phyloP scores from a whole-genome alignment of 108 stramenopile species.

The Nitzschia palea region DNA sequence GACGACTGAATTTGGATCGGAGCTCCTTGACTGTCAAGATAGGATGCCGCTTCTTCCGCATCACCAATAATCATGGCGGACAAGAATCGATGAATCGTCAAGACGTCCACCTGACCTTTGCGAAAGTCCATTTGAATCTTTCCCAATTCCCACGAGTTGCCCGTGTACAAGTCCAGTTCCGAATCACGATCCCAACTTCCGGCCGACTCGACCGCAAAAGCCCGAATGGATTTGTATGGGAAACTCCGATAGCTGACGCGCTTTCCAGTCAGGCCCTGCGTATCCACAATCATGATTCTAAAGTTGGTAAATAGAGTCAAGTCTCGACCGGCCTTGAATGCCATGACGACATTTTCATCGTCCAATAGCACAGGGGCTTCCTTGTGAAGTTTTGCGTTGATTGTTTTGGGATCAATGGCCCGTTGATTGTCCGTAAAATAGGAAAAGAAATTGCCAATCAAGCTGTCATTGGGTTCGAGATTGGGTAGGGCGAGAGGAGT shows the following conservation, averaged over 20 bases:
- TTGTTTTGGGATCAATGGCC: slow-evolving; percentile 46
- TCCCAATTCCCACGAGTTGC: slow-evolving; percentile 26
- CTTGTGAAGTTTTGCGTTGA: slow-evolving; percentile 46
- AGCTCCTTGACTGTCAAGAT: slow-evolving; percentile 39
- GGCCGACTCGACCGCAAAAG: slow-evolving; percentile 64
- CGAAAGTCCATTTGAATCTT: slow-evolving; percentile 49
- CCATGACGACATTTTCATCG: slow-evolving; percentile 61
- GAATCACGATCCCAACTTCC: slow-evolving; percentile 61
- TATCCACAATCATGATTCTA: slow-evolving; percentile 36
- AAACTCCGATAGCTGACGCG: slow-evolving; percentile 50
- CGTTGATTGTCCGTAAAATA: slow-evolving; percentile 50
- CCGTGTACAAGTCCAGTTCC: slow-evolving; percentile 39
- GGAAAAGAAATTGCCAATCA: slow-evolving; percentile 14
- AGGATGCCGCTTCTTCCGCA: slow-evolving; percentile 18
- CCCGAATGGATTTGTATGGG: slow-evolving; percentile 47
- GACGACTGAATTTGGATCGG: neutral
- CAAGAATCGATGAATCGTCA: slow-evolving; percentile 55
- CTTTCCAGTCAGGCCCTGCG: slow-evolving; percentile 54
- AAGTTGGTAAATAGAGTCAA: slow-evolving; percentile 44
- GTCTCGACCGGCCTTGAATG: slow-evolving; percentile 67
- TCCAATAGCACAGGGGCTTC: slow-evolving; percentile 38
- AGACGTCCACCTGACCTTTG: slow-evolving; percentile 52
- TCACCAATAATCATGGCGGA: slow-evolving; percentile 56
- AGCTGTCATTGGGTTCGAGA: slow-evolving; percentile 12
- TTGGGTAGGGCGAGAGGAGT: neutral